phyloP scores from a whole-genome alignment of 371 early-diverging fungal species.

The Apophysomyces trapeziformis region DNA sequence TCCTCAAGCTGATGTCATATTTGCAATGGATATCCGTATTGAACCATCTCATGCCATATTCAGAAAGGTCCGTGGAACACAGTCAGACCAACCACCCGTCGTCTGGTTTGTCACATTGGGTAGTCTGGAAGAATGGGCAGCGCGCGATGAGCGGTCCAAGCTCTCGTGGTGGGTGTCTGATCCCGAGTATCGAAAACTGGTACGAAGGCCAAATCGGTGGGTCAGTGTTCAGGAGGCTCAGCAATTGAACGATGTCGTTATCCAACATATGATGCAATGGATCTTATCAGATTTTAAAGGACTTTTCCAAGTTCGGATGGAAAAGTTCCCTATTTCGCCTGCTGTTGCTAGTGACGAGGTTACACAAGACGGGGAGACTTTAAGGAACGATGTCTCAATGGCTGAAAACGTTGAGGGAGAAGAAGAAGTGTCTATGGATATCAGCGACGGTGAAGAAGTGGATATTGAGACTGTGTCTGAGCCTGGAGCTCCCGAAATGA shows the following conservation, averaged over 20 bases:
- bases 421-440: slow-evolving; percentile 1
- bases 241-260: neutral
- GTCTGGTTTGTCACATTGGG: slow-evolving; percentile 16
- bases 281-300: neutral
- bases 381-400: too few species aligned
- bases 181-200: slow-evolving; percentile 11
- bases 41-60: slow-evolving; percentile 10
- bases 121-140: slow-evolving; percentile 14
- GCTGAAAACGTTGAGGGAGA: neutral
- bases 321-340: neutral
- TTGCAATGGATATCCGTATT: slow-evolving; percentile 18
- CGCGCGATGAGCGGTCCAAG: slow-evolving; percentile 6
- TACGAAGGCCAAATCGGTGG: slow-evolving; percentile 1
- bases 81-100: neutral
- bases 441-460: neutral
- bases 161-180: slow-evolving; percentile 14
- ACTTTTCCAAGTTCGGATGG: neutral
- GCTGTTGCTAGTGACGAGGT: too few species aligned
- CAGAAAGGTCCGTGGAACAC: slow-evolving; percentile 1
- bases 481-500: neutral
- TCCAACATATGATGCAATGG: neutral
- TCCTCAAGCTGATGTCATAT: slow-evolving; percentile 12
- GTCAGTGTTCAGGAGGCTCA: neutral
- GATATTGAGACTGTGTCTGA: neutral
- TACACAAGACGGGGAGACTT: too few species aligned